A percentile compares a stretch with the other conserved stretches of the same genome.
These are phyloP conservation scores for Botryotinia convoluta DNA, from an alignment of 2,329 filamentous ascomycete genomes.

Conservation along the genomic window DNA sequence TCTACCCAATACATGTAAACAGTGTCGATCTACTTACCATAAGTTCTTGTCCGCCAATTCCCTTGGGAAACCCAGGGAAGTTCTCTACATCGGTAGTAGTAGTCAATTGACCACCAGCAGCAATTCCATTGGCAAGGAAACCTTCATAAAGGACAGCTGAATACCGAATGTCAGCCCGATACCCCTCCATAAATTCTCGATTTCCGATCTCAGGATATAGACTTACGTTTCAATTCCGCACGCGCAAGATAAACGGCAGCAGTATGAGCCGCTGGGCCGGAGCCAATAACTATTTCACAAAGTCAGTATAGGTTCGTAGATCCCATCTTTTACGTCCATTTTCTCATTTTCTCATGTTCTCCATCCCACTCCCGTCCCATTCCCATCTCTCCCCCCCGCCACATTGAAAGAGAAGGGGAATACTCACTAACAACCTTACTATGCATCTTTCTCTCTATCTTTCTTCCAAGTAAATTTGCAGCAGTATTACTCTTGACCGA, in stretches of 20 bases:
- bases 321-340: neutral
- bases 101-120: constrained; percentile 92
- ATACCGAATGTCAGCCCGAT: neutral
- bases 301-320: constrained; percentile 21
- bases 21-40: constrained; percentile 53
- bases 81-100: constrained; percentile 99
- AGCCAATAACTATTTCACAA: constrained; percentile 68
- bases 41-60: constrained; percentile 80
- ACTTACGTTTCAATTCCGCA: constrained; percentile 77
- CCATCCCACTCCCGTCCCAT: neutral
- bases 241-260: constrained; percentile 94
- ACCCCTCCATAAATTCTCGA: constrained; percentile 35
- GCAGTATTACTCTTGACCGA: constrained; percentile 37
- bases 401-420: neutral
- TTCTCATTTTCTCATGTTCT: neutral
- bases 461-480: constrained; percentile 33
- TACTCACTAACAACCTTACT: constrained; percentile 83
- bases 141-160: constrained; percentile 88
- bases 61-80: constrained; percentile 90
- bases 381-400: neutral
- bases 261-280: constrained; percentile 94
- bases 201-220: neutral
- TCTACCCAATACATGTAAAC: neutral
- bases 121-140: constrained; percentile 95
- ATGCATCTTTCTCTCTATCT: constrained; percentile 68